Conservation (phyloP, 441 rosid genomes). For the Populus trichocarpa region DNA sequence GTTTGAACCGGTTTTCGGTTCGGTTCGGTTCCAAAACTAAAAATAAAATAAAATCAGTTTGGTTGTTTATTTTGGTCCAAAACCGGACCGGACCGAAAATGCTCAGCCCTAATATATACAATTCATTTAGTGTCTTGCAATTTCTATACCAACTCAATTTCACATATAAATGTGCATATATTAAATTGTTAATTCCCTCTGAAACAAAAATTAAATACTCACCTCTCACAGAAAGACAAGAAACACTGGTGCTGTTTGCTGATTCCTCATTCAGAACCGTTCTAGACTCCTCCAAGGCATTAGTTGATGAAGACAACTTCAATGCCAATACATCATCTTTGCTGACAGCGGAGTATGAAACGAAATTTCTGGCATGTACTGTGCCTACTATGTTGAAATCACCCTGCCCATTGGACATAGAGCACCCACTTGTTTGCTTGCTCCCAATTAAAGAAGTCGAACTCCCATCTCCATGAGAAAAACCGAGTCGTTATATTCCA, state of each 20-base stretch:
- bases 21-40: no score
- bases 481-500: constrained; percentile 30
- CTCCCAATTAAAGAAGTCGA: constrained; percentile 26
- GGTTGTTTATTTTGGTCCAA: no score
- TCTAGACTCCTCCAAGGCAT: constrained; percentile 39
- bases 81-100: no score
- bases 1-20: no score
- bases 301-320: constrained; percentile 53
- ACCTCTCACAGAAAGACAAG: constrained; percentile 73
- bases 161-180: background rate
- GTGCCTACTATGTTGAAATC: constrained; percentile 32
- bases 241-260: constrained; percentile 35
- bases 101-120: background rate
- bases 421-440: constrained; percentile 32
- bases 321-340: constrained; percentile 40
- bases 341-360: constrained; percentile 17
- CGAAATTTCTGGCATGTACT: constrained; percentile 16
- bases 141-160: background rate
- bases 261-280: constrained; percentile 48
- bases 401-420: constrained; percentile 25
- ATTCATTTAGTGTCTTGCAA: background rate
- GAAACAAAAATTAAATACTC: background rate
- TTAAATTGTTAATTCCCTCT: background rate
- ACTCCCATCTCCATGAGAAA: constrained; percentile 25
- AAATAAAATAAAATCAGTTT: no score